Evolutionary conservation across 495 filamentous ascomycete genomes (phyloP), one percentile per base, ranked within the genome.

Genomic region (Aspergillus taichungensis): DNA sequence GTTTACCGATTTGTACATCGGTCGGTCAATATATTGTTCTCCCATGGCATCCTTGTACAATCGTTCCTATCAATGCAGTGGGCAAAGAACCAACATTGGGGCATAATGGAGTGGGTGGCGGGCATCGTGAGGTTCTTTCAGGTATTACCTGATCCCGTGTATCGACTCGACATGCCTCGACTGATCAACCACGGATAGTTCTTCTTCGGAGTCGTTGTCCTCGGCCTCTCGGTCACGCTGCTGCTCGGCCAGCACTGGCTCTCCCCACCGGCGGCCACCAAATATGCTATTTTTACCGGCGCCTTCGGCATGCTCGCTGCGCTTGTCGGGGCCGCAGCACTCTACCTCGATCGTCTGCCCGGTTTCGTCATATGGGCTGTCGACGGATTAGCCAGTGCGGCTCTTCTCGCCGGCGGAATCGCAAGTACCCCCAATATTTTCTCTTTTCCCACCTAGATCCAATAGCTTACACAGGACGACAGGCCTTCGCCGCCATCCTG

Each of bases 391-490:
- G 56, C 67, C 0, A 47, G 53, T 1, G 40, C 76, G 11, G 61
- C 77, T 29, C 64, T 74, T 33, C 56, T 80, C 4, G 74, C 69
- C 9, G 74, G 69, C 30, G 78, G 67, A 13, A 69, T 78, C 42
- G 77, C 80, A 70, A 52, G 78, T 74, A 8, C 14, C 34, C 8
- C 34, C 24, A 34, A 31, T 6, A 8, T 41, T 11, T 27, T 34
- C 13, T 13, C 30, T 13, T 27, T 38, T 6, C 33, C 39, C 11
- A 6, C 9, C 30, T 13, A 37, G 46, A 24, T 10, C 27, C 6
- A 29, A 3, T 35, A 3, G 40, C 42, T 42, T 31, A 47, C 12
- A 11, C 12, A 11, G 14, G n/a, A 11, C 7, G 11, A 8, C 34
- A 77, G 75, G 64, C 71, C 30, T 65, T 68, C 56, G 72, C 74